Base-by-base conservation (phyloP, 2,329 filamentous ascomycete genomes). In the Fusarium bulbicola region DNA sequence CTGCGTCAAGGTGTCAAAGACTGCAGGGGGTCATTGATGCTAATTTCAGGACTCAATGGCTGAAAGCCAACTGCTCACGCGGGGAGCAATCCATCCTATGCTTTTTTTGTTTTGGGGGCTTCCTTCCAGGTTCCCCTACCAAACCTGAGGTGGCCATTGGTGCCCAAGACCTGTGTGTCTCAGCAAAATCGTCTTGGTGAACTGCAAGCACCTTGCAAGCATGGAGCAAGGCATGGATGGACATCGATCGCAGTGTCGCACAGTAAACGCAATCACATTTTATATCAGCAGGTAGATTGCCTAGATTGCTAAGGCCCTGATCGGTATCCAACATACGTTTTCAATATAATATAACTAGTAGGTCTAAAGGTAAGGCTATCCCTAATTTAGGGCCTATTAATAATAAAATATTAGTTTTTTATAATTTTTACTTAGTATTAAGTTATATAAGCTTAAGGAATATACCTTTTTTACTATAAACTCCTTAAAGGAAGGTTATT, bases 171-270 rank as follows among this genome's bases (percentile, higher is more conserved):
- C 50, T 49, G 28, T n/a, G 40, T 52, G 57, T 53, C 45, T 28
- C 52, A 36, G 57, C 46, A 32, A 43, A 28, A 36, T 18, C 32
- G 39, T 26, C 30, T 47, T 60, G 46, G 24, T 57, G 59, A 47
- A 53, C 65, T 71, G 63, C 67, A 65, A 71, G 61, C 30, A 49
- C 72, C 65, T 75, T 69, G 66, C 66, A 65, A 56, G 46, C 47
- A 65, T 65, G 20, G 40, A 57, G 39, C 24, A 64, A 36, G 36
- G 20, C 52, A 34, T 36, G 16, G 24, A 47, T 24, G 20, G 24
- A 42, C 15, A 68, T 64, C 24, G 50, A 68, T 62, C 47, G 49
- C 70, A 63, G 32, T 34, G 32, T 34, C 7, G 32, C 32, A 34
- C 32, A 34, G 32, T 34, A 16, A n/a, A 62, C 72, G 57, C 70